phyloP scores from a whole-genome alignment of 2,329 filamentous ascomycete species.

The Colletotrichum theobromicola region DNA sequence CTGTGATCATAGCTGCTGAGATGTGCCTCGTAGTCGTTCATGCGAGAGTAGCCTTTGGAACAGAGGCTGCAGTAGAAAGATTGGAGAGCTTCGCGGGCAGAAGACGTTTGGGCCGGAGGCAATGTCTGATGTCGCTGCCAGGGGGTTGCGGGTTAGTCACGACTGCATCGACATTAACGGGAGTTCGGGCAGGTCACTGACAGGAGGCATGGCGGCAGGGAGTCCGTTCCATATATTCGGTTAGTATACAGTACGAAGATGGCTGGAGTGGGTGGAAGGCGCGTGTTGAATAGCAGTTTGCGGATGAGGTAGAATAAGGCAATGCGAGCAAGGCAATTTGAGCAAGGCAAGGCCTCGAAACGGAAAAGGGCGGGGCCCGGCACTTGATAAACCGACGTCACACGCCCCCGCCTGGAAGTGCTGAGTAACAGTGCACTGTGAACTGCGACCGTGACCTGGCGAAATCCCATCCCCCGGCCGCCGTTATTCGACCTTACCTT shows the following conservation, averaged over 20 bases:
- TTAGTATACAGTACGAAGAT: neutral
- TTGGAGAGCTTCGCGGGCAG: constrained; percentile 77
- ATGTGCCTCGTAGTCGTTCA: constrained; percentile 96
- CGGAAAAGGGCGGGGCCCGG: neutral
- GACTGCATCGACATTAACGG: neutral
- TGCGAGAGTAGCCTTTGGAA: constrained; percentile 91
- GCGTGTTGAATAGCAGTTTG: neutral
- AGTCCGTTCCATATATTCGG: neutral
- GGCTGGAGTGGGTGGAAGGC: neutral
- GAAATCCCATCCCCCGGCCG: too few species aligned
- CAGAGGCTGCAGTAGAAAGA: constrained; percentile 88
- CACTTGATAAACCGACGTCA: too few species aligned
- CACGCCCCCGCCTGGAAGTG: too few species aligned
- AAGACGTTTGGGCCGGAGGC: constrained; percentile 62
- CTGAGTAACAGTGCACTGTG: too few species aligned
- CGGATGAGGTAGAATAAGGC: neutral
- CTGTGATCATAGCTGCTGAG: constrained; percentile 94
- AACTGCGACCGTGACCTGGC: too few species aligned
- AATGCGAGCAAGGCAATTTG: too few species aligned
- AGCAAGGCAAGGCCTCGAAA: neutral
- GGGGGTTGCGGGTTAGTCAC: neutral
- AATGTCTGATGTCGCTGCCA: constrained; percentile 61
- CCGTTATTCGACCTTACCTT: too few species aligned
- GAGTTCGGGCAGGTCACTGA: neutral
- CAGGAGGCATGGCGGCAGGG: constrained; percentile 43